phyloP scores from a whole-genome alignment of 305 asterid species.

The Striga hermonthica region DNA sequence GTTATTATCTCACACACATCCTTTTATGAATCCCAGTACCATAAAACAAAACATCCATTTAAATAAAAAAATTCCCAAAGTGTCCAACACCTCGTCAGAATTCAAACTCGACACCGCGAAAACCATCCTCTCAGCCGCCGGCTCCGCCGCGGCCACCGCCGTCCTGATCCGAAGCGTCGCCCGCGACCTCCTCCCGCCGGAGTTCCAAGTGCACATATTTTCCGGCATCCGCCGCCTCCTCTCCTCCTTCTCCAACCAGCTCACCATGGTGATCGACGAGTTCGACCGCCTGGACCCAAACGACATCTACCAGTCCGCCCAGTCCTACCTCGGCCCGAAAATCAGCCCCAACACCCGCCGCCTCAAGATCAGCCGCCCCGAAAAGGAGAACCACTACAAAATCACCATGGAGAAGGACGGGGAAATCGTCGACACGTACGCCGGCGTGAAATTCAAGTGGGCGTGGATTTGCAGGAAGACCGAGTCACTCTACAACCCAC shows the following conservation, averaged over 20 bases:
- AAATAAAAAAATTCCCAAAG: no score
- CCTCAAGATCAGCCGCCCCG: slow-evolving; percentile 55
- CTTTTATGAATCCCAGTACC: no score
- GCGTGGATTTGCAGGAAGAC: slow-evolving; percentile 37
- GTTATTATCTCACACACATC: no score
- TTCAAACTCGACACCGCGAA: no score
- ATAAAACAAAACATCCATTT: no score
- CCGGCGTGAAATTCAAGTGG: slow-evolving; percentile 51
- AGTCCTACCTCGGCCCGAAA: slow-evolving; percentile 44
- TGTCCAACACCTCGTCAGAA: no score
- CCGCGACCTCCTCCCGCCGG: neutral
- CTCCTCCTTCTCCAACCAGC: slow-evolving; percentile 42
- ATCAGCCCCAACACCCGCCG: slow-evolving; percentile 45
- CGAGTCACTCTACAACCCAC: slow-evolving; percentile 38
- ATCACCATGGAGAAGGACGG: slow-evolving; percentile 46
- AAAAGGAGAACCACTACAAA: slow-evolving; percentile 43
- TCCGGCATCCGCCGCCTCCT: slow-evolving; percentile 39
- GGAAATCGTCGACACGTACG: slow-evolving; percentile 39
- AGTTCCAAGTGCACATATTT: slow-evolving; percentile 40
- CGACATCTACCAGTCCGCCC: slow-evolving; percentile 61
- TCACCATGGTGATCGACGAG: slow-evolving; percentile 60
- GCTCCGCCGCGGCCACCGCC: no score
- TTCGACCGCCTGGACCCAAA: slow-evolving; percentile 46
- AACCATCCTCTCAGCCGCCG: no score
- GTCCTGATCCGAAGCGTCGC: no score